Evolutionary conservation across 2,329 filamentous ascomycete genomes (phyloP).

Genomic region (Balansia obtecta): DNA sequence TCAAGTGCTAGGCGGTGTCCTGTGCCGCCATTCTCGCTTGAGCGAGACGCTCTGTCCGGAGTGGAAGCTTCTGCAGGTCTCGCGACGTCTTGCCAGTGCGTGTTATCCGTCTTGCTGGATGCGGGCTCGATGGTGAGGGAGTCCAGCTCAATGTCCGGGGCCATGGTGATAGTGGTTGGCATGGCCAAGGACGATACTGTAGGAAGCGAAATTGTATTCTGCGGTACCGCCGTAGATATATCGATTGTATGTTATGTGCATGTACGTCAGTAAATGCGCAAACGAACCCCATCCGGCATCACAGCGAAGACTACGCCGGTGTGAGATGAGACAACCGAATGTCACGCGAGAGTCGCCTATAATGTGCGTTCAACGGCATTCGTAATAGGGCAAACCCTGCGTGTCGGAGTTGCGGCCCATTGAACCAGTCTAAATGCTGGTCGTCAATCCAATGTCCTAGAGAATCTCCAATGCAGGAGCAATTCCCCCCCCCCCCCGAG

Average conservation of each 20-base stretch:
- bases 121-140: neutral
- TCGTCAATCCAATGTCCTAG: too few relatives aligned
- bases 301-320: neutral
- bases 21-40: slow-evolving; percentile 1
- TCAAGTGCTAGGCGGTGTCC: slow-evolving; percentile 1
- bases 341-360: neutral
- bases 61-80: neutral
- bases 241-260: too few relatives aligned
- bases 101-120: neutral
- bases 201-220: neutral
- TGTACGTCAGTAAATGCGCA: too few relatives aligned
- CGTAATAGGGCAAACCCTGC: neutral
- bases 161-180: neutral
- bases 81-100: neutral
- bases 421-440: too few relatives aligned
- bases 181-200: neutral
- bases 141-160: slow-evolving; percentile 1
- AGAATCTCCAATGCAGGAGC: too few relatives aligned
- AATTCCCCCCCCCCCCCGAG: too few relatives aligned
- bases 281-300: too few relatives aligned
- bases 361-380: neutral
- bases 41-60: neutral
- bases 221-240: too few relatives aligned
- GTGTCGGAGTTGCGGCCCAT: neutral
- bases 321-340: neutral